Conservation (phyloP, 305 asterid species). For the Withania somnifera region DNA sequence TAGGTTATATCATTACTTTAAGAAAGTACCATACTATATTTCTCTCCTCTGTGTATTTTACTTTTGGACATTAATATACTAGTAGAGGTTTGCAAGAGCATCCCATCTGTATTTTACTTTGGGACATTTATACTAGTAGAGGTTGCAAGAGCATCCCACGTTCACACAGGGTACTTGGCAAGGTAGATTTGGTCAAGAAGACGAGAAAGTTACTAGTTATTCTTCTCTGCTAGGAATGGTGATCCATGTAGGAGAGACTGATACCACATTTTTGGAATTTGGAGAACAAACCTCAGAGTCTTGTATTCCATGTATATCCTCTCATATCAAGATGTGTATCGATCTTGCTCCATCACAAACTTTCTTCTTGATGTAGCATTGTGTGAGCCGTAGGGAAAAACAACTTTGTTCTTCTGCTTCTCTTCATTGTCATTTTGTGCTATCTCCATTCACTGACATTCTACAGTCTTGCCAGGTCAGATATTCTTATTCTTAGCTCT, state of each 20-base stretch:
- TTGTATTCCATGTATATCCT: neutral
- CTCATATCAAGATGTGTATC: neutral
- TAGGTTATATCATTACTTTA: neutral
- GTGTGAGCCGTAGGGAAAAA: neutral
- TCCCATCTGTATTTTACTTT: neutral
- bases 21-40: neutral
- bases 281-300: neutral
- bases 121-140: neutral
- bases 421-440: neutral
- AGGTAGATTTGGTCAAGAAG: neutral
- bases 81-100: neutral
- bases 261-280: neutral
- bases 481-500: neutral
- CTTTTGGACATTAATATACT: neutral
- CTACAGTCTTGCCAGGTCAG: neutral
- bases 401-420: neutral
- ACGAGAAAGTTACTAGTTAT: neutral
- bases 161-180: neutral
- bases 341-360: neutral
- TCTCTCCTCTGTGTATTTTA: neutral
- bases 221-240: neutral
- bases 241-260: neutral
- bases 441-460: neutral
- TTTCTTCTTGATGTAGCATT: neutral
- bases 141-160: neutral